Percentiles rank a stretch among this genome's conserved stretches.
These are phyloP conservation scores for Kalmanozyma brasiliensis DNA, from an alignment of 1,284 basidiomycete species.

Conservation along the genomic window DNA sequence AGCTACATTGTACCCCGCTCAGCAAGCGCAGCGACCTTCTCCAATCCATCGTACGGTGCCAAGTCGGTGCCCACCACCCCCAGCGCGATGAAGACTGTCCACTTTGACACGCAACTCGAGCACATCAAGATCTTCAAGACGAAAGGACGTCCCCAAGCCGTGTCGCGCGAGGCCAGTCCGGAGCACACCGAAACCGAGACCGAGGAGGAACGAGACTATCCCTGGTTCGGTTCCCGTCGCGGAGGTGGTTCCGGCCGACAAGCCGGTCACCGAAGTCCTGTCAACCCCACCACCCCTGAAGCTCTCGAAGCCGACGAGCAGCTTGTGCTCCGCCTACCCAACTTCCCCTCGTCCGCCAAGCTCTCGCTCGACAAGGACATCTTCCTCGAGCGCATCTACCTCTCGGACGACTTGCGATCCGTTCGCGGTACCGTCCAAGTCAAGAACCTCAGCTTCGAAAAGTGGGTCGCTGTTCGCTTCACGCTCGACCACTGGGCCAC, in stretches of 20 bases:
- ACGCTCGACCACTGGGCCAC: constrained; percentile 96
- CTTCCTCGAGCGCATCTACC: constrained; percentile 72
- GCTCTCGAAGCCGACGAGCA: constrained; percentile 53
- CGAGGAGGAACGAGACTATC: constrained; percentile 71
- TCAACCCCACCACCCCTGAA: constrained; percentile 26
- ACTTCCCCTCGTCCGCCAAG: constrained; percentile 71
- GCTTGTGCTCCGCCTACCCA: constrained; percentile 71
- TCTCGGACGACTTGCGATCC: constrained; percentile 76
- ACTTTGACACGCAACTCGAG: constrained; percentile 91
- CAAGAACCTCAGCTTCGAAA: constrained; percentile 85
- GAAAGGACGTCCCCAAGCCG: constrained; percentile 91
- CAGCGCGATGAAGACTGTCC: constrained; percentile 79
- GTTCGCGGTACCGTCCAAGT: constrained; percentile 80
- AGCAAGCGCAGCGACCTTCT: constrained; percentile 70
- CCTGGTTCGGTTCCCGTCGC: constrained; percentile 48
- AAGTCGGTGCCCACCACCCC: constrained; percentile 73
- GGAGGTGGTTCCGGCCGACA: constrained; percentile 24
- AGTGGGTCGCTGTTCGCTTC: constrained; percentile 88
- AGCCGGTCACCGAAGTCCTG: constrained; percentile 25
- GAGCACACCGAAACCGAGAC: constrained; percentile 84
- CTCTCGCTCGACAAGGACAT: constrained; percentile 70
- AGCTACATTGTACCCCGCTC: constrained; percentile 54
- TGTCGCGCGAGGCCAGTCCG: constrained; percentile 88
- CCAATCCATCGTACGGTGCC: constrained; percentile 42
- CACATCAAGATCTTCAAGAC: constrained; percentile 89